Conservation (phyloP, 2,329 filamentous ascomycete species). For the Calycina herbarum region DNA sequence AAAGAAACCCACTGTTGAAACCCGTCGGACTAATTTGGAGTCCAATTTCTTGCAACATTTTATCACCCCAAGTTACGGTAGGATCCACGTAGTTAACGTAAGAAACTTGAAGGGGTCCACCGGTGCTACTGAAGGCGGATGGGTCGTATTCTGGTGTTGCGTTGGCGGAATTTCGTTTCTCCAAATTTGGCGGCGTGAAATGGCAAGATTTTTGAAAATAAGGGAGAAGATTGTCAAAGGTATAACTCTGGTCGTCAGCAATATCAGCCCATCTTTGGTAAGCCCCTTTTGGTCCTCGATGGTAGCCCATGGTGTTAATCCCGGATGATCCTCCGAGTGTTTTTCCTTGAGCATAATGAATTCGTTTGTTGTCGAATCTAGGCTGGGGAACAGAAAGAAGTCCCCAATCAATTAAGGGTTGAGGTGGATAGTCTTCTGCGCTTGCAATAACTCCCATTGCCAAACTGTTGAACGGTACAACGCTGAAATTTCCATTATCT, state of each 20-base stretch:
- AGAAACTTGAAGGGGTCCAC: conserved; percentile 44
- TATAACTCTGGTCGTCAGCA: conserved; percentile 45
- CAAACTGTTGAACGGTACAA: conserved; percentile 42
- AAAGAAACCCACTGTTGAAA: conserved; percentile 27
- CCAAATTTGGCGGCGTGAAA: conserved; percentile 35
- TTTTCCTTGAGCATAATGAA: conserved; percentile 37
- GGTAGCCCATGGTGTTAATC: conserved; percentile 40
- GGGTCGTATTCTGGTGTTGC: conserved; percentile 34
- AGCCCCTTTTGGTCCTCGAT: conserved; percentile 40
- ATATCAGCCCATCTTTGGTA: conserved; percentile 46
- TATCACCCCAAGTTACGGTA: conserved; percentile 16
- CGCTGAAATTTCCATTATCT: conserved; percentile 17
- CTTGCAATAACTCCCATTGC: conserved; percentile 42
- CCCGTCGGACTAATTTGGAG: conserved; percentile 18
- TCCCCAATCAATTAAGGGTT: conserved; percentile 22
- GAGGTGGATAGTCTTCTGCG: neutral
- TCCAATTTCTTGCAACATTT: conserved; percentile 20
- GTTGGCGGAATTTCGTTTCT: conserved; percentile 28
- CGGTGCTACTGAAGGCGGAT: conserved; percentile 34
- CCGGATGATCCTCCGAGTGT: conserved; percentile 36
- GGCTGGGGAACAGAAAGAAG: conserved; percentile 22
- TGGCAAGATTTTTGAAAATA: conserved; percentile 44
- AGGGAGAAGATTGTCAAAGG: conserved; percentile 46
- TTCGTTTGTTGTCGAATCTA: conserved; percentile 17
- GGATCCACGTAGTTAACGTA: conserved; percentile 40